A percentile compares a stretch with the other conserved stretches of the same genome.
Evolutionary conservation across 768 basidiomycete species (phyloP).

Genomic region (Lentinula boryana): DNA sequence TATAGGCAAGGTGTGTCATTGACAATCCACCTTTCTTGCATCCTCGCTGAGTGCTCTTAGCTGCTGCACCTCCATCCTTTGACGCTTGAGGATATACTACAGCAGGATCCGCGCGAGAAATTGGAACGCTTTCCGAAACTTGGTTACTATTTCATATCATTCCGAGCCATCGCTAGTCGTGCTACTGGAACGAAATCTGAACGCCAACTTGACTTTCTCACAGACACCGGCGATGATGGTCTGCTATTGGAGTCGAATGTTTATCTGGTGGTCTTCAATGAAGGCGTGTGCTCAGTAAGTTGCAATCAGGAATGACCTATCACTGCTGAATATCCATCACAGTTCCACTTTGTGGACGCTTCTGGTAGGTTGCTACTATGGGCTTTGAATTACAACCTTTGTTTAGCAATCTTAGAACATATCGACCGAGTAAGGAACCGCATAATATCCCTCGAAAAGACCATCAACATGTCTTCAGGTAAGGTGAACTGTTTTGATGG

Average conservation of each 20-base stretch:
- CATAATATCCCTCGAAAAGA: conserved; percentile 56
- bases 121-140: conserved; percentile 80
- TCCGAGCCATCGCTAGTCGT: conserved; percentile 70
- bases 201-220: conserved; percentile 14
- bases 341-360: conserved; percentile 92
- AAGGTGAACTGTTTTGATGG: conserved; percentile 12
- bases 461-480: conserved; percentile 71
- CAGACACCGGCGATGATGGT: conserved; percentile 28
- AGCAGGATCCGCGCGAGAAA: conserved; percentile 90
- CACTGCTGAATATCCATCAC: conserved; percentile 4
- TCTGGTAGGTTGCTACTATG: conserved; percentile 33
- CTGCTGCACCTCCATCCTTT: conserved; percentile 85
- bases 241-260: conserved; percentile 71
- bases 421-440: conserved; percentile 68
- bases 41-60: conserved; percentile 28
- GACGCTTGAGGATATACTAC: conserved; percentile 89
- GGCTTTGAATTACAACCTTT: conserved; percentile 1
- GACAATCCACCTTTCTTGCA: not conserved
- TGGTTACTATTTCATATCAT: conserved; percentile 90
- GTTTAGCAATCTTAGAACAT: conserved; percentile 46
- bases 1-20: conserved; percentile 63
- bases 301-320: not conserved
- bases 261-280: conserved; percentile 85
- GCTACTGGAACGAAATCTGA: conserved; percentile 34
- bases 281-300: conserved; percentile 76